Percentiles rank a stretch among this genome's conserved stretches.
Conservation (phyloP, 345 rosid species). For the Eucalyptus polyanthemos region DNA sequence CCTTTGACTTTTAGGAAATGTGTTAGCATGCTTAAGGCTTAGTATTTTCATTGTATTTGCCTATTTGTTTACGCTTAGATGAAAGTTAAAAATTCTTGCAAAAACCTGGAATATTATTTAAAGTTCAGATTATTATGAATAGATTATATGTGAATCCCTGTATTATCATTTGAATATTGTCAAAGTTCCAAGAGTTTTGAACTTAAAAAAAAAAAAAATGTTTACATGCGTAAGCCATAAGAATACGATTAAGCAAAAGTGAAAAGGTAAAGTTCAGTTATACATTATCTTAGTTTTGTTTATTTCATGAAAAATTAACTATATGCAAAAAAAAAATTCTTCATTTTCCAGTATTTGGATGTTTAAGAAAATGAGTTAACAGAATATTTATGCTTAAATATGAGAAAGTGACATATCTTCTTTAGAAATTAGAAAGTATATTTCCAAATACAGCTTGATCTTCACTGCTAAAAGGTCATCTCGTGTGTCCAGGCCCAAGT, state of each 20-base stretch:
- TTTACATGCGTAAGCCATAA: not conserved
- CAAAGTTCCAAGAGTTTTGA: not conserved
- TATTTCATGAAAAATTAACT: not conserved
- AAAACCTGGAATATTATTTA: not conserved
- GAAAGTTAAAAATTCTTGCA: not conserved
- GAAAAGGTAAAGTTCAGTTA: not conserved
- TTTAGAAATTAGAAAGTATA: not conserved
- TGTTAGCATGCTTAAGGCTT: not conserved
- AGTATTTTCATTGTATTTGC: not conserved
- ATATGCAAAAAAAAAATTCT: not conserved
- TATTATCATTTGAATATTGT: not conserved
- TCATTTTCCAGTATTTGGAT: not conserved
- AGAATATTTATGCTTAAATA: not conserved
- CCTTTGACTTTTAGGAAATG: not conserved
- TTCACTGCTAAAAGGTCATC: not conserved
- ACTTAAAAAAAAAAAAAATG: not conserved
- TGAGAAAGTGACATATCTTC: not conserved
- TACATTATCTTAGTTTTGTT: not conserved
- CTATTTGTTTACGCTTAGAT: not conserved
- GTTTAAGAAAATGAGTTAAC: not conserved
- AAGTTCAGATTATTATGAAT: not conserved
- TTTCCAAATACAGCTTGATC: not conserved
- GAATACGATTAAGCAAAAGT: not conserved
- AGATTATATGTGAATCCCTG: not conserved
- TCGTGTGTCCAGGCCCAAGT: fast-evolving